phyloP scores from a whole-genome alignment of 495 filamentous ascomycete species.

The Daldinia decipiens region DNA sequence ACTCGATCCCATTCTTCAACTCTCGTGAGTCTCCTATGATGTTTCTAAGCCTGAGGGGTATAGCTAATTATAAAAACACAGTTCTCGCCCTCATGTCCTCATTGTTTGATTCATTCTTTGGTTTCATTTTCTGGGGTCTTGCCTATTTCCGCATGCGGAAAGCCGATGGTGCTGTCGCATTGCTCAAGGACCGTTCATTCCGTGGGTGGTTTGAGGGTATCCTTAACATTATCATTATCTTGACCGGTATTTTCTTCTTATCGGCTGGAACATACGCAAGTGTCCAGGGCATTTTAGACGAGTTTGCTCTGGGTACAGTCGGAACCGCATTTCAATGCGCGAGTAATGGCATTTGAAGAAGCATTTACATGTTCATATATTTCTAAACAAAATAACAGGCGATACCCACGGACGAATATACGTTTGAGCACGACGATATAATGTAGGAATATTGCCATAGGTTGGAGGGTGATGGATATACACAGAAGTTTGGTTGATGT shows the following conservation, averaged over 20 bases:
- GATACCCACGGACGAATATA: slow-evolving; percentile 2
- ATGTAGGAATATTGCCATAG: background rate
- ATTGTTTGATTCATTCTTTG: slow-evolving; percentile 91
- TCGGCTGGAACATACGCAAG: slow-evolving; percentile 82
- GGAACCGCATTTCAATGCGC: slow-evolving; percentile 70
- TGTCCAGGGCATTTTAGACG: slow-evolving; percentile 71
- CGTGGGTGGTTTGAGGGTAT: slow-evolving; percentile 69
- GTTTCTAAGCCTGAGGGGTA: background rate
- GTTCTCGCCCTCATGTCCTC: slow-evolving; percentile 87
- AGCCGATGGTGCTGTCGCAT: slow-evolving; percentile 70
- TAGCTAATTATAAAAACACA: slow-evolving; percentile 33
- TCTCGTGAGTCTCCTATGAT: slow-evolving; percentile 57
- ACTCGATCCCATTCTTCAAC: slow-evolving; percentile 91
- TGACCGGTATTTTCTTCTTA: slow-evolving; percentile 79
- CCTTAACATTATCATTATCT: slow-evolving; percentile 75
- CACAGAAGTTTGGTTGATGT: background rate
- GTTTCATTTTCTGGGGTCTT: slow-evolving; percentile 93
- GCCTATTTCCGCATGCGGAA: slow-evolving; percentile 85
- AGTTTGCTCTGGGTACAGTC: slow-evolving; percentile 64
- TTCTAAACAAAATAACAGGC: background rate
- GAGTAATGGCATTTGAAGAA: slow-evolving; percentile 63
- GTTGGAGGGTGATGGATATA: background rate
- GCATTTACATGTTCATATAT: too few relatives aligned
- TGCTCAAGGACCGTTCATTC: slow-evolving; percentile 67
- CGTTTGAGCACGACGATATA: background rate